phyloP scores from a whole-genome alignment of 176 grass and related monocot species.

The Ensete glaucum region DNA sequence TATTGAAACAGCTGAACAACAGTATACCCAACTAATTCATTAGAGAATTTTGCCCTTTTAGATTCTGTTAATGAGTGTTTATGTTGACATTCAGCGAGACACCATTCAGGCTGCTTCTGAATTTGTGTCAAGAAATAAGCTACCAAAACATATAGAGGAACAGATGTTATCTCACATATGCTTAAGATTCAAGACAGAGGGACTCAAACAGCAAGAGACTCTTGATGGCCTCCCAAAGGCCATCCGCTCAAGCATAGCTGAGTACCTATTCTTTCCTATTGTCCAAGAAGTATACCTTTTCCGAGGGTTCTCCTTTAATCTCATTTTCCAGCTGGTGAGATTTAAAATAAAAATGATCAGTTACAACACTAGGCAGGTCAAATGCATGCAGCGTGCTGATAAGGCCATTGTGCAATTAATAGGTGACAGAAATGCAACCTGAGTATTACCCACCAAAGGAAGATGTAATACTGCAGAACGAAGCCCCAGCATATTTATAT shows the following conservation, averaged over 20 bases:
- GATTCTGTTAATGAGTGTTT: not conserved
- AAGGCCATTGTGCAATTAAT: not conserved
- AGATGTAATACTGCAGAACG: constrained; percentile 25
- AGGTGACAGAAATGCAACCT: constrained; percentile 22
- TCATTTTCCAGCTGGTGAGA: constrained; percentile 15
- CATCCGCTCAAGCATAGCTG: constrained; percentile 21
- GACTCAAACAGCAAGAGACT: constrained; percentile 22
- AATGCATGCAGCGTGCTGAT: not conserved
- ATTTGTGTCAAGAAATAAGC: constrained; percentile 24
- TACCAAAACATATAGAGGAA: constrained; percentile 19
- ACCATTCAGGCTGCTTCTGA: constrained; percentile 27
- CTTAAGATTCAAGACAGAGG: constrained; percentile 28
- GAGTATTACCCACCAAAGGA: constrained; percentile 24
- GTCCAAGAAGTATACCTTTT: constrained; percentile 21
- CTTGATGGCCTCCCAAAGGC: constrained; percentile 20
- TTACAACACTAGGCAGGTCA: not conserved
- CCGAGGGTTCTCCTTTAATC: constrained; percentile 16
- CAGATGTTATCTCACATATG: constrained; percentile 30
- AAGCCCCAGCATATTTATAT: constrained; percentile 12
- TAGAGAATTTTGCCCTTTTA: not conserved
- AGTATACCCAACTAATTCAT: not conserved
- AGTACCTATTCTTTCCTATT: constrained; percentile 20
- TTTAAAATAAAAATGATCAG: not conserved
- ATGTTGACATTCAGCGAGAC: constrained; percentile 5
- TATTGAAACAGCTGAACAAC: not conserved